Conservation (phyloP, 768 basidiomycete genomes). For the Terana coerulea region DNA sequence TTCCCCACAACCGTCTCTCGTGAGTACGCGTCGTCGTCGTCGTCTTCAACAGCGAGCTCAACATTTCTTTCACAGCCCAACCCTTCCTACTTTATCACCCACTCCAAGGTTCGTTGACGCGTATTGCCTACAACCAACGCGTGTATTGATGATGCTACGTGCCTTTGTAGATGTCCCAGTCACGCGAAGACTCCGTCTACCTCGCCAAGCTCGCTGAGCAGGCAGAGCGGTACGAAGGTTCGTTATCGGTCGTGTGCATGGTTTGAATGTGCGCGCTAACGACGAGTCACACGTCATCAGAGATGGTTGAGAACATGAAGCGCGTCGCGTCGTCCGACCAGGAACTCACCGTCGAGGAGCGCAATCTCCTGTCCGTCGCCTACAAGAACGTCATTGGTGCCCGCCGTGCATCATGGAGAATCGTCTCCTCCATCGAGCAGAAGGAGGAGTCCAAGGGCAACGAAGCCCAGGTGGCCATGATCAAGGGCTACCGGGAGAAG, state of each 20-base stretch:
- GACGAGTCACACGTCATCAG: slow-evolving; percentile 38
- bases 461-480: slow-evolving; percentile 93
- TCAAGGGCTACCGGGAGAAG: slow-evolving; percentile 97
- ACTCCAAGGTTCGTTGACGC: slow-evolving; percentile 42
- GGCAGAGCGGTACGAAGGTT: slow-evolving; percentile 98
- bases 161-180: slow-evolving; percentile 59
- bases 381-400: slow-evolving; percentile 99
- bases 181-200: slow-evolving; percentile 97
- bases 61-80: slow-evolving; percentile 15
- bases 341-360: slow-evolving; percentile 97
- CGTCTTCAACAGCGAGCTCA: slow-evolving; percentile 35
- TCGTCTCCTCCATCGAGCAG: slow-evolving; percentile 97
- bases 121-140: slow-evolving; percentile 29
- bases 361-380: slow-evolving; percentile 94
- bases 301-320: slow-evolving; percentile 99
- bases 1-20: slow-evolving; percentile 30
- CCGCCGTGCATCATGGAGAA: slow-evolving; percentile 96
- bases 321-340: slow-evolving; percentile 95
- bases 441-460: slow-evolving; percentile 99
- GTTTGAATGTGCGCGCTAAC: not conserved
- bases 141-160: slow-evolving; percentile 9
- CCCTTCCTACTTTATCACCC: slow-evolving; percentile 22
- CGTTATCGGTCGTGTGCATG: slow-evolving; percentile 13
- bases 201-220: slow-evolving; percentile 99
- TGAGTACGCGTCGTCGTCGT: slow-evolving; percentile 38